phyloP scores from a whole-genome alignment of 495 filamentous ascomycete genomes.

The Bacidia gigantensis region DNA sequence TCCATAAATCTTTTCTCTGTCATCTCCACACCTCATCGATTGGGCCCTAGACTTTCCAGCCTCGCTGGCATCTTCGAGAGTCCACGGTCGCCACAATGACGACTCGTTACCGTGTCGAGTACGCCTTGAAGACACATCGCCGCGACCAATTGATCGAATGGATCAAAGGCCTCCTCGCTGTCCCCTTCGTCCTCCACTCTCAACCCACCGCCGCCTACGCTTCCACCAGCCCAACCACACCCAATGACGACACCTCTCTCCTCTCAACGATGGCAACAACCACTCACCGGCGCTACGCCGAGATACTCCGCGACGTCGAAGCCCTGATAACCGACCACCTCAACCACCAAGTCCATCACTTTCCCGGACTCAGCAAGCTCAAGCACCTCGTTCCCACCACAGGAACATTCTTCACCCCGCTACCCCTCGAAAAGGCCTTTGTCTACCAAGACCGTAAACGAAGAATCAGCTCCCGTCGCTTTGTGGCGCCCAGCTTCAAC shows the following conservation, averaged over 20 bases:
- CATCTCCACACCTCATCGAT: too few relatives aligned
- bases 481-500: slow-evolving; percentile 95
- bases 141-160: slow-evolving; percentile 40
- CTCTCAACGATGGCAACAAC: slow-evolving; percentile 34
- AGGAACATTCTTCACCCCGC: slow-evolving; percentile 79
- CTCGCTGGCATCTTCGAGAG: background rate
- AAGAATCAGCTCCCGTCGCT: slow-evolving; percentile 79
- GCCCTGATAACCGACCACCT: slow-evolving; percentile 85
- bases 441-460: slow-evolving; percentile 72
- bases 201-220: slow-evolving; percentile 78
- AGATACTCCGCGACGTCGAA: slow-evolving; percentile 93
- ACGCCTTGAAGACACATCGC: slow-evolving; percentile 8
- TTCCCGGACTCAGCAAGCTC: slow-evolving; percentile 66
- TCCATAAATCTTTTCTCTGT: too few relatives aligned
- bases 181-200: slow-evolving; percentile 93
- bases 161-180: slow-evolving; percentile 79
- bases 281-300: slow-evolving; percentile 69
- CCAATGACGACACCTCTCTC: background rate
- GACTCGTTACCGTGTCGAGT: slow-evolving; percentile 82
- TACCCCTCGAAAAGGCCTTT: slow-evolving; percentile 80
- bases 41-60: too few relatives aligned
- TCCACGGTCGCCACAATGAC: slow-evolving; percentile 46
- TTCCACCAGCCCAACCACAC: too few relatives aligned
- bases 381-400: slow-evolving; percentile 84
- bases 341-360: slow-evolving; percentile 47